These are phyloP conservation scores for Trematosphaeria pertusa DNA, from an alignment of 2,329 filamentous ascomycete genomes.

Conservation along the genomic window DNA sequence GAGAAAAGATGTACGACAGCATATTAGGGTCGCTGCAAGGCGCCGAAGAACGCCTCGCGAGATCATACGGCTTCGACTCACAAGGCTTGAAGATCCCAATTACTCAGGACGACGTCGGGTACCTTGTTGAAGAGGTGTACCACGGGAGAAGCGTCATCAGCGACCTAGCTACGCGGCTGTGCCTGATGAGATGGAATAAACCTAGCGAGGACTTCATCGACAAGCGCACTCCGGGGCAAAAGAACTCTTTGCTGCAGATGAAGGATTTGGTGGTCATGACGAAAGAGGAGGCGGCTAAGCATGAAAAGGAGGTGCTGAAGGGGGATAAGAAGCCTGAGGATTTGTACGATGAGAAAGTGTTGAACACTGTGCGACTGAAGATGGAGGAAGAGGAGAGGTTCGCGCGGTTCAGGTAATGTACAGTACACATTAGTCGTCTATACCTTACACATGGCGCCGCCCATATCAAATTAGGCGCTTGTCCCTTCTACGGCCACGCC, in stretches of 20 bases:
- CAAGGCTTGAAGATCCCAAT: slow-evolving; percentile 81
- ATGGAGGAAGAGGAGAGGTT: slow-evolving; percentile 70
- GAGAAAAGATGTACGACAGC: slow-evolving; percentile 91
- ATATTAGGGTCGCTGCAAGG: slow-evolving; percentile 79
- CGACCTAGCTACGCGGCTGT: slow-evolving; percentile 78
- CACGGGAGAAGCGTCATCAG: slow-evolving; percentile 82
- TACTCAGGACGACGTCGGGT: slow-evolving; percentile 81
- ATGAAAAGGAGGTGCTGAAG: slow-evolving; percentile 80
- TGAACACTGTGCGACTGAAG: slow-evolving; percentile 71
- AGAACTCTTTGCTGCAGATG: slow-evolving; percentile 71
- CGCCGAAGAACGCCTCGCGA: slow-evolving; percentile 77
- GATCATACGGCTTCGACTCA: slow-evolving; percentile 58
- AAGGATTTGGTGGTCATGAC: slow-evolving; percentile 88
- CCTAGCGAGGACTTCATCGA: slow-evolving; percentile 70
- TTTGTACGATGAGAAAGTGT: slow-evolving; percentile 73
- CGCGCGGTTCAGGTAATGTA: slow-evolving; percentile 58
- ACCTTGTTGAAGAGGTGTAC: slow-evolving; percentile 89
- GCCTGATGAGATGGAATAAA: slow-evolving; percentile 80
- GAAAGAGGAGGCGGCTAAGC: slow-evolving; percentile 81
- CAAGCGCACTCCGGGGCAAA: slow-evolving; percentile 74
- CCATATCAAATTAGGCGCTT: no score
- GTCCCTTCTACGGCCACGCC: no score
- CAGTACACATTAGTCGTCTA: no score
- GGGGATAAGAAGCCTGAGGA: slow-evolving; percentile 72
- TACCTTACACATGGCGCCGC: no score